Base-by-base conservation (phyloP, 371 early-diverging fungal species). In the Apophysomyces variabilis region DNA sequence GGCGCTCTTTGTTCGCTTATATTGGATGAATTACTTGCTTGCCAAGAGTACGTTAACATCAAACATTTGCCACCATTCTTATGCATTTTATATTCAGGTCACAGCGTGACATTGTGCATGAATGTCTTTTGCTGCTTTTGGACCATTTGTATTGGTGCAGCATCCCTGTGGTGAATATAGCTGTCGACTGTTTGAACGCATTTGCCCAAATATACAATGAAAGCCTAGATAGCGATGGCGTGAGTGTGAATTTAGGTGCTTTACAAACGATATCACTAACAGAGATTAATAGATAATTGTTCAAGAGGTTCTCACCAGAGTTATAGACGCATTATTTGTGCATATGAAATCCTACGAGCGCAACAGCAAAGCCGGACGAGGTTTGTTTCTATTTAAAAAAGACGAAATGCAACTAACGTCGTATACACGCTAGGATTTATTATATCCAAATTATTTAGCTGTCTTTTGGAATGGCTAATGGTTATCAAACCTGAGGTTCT, bases 381-480 rank as follows among this genome's bases (percentile, higher is more conserved):
- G 73, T 69, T 57, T 59, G n/a, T 60, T 7, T 56, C 5, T 5
- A 39, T 32, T 39, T 5, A 12, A 56, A 5, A 14, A 1, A 12
- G n/a, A 32, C 32, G 50, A 72, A 36, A 41, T 13, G 41, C 41
- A 41, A 11, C 11, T 41, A 37, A 21, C 1, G 5, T 50, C 16
- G 45, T 41, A 0, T 37, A 38, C 12, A 21, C 11, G 3, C 9
- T 50, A 77, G 84, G 81, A 0, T 80, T 76, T 14, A 85, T 88
- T 37, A 82, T 93, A 4, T 86, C 89, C 1, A 80, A 87, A 7
- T 73, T 93, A 14, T 89, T 92, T 60, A 85, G 87, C 43, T 90
- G 91, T 64, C 65, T 93, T 13, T 66, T 87, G 9, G 90, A 91
- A 54, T 95, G 94, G 95, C 68, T 93, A 14, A 90, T 93, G 90